Percentiles rank a stretch among this genome's conserved stretches.
phyloP scores from a whole-genome alignment of 2,329 filamentous ascomycete genomes.

The Plectosphaerella plurivora region DNA sequence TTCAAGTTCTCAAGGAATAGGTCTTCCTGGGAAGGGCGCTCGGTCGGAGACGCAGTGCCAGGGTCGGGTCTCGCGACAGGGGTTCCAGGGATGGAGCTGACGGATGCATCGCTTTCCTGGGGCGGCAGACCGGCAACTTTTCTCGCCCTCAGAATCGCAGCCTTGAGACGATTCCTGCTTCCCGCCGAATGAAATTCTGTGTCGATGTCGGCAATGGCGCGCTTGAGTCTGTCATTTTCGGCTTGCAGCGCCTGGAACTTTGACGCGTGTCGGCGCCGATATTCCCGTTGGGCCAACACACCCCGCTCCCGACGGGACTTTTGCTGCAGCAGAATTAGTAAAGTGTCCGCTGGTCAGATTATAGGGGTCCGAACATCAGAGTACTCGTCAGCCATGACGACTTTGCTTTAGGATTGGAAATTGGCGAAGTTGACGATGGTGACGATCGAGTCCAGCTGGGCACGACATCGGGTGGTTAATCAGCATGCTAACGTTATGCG shows the following conservation, averaged over 20 bases:
- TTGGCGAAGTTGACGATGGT: too few relatives aligned
- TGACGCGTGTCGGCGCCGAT: slow-evolving; percentile 15
- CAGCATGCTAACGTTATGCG: neutral
- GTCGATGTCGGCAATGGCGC: slow-evolving; percentile 6
- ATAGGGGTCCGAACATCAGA: neutral
- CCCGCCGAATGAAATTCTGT: neutral
- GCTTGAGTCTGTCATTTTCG: slow-evolving; percentile 11
- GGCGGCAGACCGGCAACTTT: slow-evolving; percentile 1
- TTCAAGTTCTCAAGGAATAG: too few relatives aligned
- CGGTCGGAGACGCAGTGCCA: neutral
- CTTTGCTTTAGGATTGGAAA: too few relatives aligned
- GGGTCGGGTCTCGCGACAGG: neutral
- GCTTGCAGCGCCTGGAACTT: slow-evolving; percentile 13
- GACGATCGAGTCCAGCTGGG: too few relatives aligned
- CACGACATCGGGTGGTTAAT: too few relatives aligned
- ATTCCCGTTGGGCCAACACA: slow-evolving; percentile 15
- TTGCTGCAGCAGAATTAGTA: slow-evolving; percentile 1
- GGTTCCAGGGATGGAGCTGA: neutral
- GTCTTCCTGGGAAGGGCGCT: neutral
- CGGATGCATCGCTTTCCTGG: too few relatives aligned
- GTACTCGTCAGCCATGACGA: too few relatives aligned
- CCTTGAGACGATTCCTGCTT: neutral
- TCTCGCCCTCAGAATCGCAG: slow-evolving; percentile 1
- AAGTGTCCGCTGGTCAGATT: neutral
- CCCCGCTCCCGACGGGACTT: slow-evolving; percentile 13